Base-by-base conservation (phyloP, 163 green algal species). In the Chlamydomonas reinhardtii region DNA sequence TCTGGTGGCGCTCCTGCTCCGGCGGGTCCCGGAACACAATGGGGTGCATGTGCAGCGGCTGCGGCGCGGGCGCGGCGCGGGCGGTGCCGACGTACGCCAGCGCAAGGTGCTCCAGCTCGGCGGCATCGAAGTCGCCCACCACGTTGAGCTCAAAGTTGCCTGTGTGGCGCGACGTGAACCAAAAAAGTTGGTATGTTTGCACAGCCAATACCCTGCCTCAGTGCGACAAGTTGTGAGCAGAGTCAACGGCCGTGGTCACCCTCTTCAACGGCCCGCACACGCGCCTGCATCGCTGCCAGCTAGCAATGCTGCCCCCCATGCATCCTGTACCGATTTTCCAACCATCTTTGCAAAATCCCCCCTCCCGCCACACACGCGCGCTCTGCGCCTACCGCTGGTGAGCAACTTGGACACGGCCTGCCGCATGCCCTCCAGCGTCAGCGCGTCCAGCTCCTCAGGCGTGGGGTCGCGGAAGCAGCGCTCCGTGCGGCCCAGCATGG, bases 71-170 rank as follows among this genome's bases (percentile, higher is more conserved):
- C 32, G 52, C 27, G 25, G 76, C 54, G 9, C 56, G 32, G 29
- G 98, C 85, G 0, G 96, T 99, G 85, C 97, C 98, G 74, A 99
- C 83, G 92, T 98, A 99, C 35, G 87, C 89, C 73, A 98, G 94
- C 64, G 95, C 74, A 69, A 93, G 89, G 4, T 89, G 73, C 83
- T 99, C 95, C 37, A 98, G 76, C 90, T 97, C 94, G n/a, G 91
- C 92, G 4, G 89, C 76, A 69, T 98, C 96, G 86, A 99, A 96
- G 92, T 99, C 98, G 22, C 98, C 98, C 35, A 99, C 98, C 15
- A 99, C 88, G 83, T 92, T 97, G 25, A 98, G 79, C 92, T 99
- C 96, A 8, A 99, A 85, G 84, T 98, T 96, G 85, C 86, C 88
- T 92, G 76, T 8, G 27, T 34, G 8, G 64, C 6, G 25, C 2